Conservation (phyloP, 352 stramenopile species). For the Thalassiosira hispida region DNA sequence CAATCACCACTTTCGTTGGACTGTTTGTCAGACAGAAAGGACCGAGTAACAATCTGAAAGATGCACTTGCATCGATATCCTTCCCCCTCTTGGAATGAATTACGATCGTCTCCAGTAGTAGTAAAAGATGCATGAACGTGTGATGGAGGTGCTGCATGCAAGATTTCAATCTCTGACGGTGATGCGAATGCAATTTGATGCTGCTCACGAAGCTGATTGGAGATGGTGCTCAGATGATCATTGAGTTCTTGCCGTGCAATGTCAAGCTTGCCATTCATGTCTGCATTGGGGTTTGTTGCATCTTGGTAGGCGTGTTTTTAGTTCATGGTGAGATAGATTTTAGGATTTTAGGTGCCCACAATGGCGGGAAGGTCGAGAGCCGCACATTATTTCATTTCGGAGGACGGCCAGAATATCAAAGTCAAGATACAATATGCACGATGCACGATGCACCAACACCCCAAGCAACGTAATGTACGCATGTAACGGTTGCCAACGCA, state of each 20-base stretch:
- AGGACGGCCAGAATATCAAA: too few relatives aligned
- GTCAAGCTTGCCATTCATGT: neutral
- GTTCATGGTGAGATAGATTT: too few relatives aligned
- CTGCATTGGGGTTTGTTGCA: neutral
- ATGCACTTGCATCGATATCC: constrained; percentile 72
- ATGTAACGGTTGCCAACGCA: too few relatives aligned
- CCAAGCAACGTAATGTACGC: too few relatives aligned
- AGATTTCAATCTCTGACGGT: neutral
- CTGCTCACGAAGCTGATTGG: neutral
- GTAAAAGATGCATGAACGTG: too few relatives aligned
- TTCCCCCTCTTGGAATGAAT: constrained; percentile 14
- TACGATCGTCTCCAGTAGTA: neutral
- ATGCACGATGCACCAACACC: too few relatives aligned
- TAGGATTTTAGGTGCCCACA: too few relatives aligned
- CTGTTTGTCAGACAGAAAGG: neutral
- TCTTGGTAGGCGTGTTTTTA: neutral
- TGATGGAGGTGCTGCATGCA: neutral
- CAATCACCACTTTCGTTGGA: neutral
- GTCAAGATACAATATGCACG: too few relatives aligned
- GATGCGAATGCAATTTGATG: neutral
- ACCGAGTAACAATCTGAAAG: constrained; percentile 58
- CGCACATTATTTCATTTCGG: too few relatives aligned
- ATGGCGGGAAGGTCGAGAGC: too few relatives aligned
- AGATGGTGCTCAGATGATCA: neutral
- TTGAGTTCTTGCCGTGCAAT: neutral